Percentiles rank a stretch among this genome's conserved stretches.
Conservation (phyloP, 352 stramenopile genomes). For the Globisporangium heterothallicum region DNA sequence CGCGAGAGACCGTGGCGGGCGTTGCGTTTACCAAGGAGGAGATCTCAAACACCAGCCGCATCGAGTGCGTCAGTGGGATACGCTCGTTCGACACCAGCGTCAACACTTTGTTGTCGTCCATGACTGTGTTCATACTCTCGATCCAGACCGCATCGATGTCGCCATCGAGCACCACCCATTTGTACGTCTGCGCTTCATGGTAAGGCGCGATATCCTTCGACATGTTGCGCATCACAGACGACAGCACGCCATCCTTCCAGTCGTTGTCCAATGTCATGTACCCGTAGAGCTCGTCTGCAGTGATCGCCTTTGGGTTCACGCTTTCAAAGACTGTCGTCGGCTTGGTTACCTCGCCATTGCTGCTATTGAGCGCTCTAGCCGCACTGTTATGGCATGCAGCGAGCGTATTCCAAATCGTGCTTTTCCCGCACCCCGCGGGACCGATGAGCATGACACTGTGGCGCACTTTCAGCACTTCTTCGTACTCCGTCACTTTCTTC, state of each 20-base stretch:
- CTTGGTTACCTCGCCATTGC: slow-evolving; percentile 72
- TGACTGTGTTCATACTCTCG: slow-evolving; percentile 91
- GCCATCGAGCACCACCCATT: slow-evolving; percentile 91
- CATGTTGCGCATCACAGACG: slow-evolving; percentile 97
- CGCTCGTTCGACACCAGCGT: slow-evolving; percentile 97
- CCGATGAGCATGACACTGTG: slow-evolving; percentile 97
- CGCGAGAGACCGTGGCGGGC: slow-evolving; percentile 94
- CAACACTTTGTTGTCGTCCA: slow-evolving; percentile 93
- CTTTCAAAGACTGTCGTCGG: slow-evolving; percentile 91
- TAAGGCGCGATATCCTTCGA: slow-evolving; percentile 88
- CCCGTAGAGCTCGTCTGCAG: slow-evolving; percentile 90
- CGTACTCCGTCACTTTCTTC: slow-evolving; percentile 93
- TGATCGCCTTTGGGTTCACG: slow-evolving; percentile 94
- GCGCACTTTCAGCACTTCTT: slow-evolving; percentile 92
- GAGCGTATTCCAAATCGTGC: slow-evolving; percentile 94
- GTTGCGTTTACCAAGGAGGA: slow-evolving; percentile 95
- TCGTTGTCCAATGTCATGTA: slow-evolving; percentile 97
- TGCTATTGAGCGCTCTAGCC: slow-evolving; percentile 8
- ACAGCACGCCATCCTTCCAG: slow-evolving; percentile 96
- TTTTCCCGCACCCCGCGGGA: slow-evolving; percentile 92
- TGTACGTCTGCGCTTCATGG: slow-evolving; percentile 80
- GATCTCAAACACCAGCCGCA: slow-evolving; percentile 98
- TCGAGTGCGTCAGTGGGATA: slow-evolving; percentile 92
- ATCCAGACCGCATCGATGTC: slow-evolving; percentile 95
- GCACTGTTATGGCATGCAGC: slow-evolving; percentile 79